Conservation (phyloP, 179 eudicot genomes). For the Silene noctiflora region DNA sequence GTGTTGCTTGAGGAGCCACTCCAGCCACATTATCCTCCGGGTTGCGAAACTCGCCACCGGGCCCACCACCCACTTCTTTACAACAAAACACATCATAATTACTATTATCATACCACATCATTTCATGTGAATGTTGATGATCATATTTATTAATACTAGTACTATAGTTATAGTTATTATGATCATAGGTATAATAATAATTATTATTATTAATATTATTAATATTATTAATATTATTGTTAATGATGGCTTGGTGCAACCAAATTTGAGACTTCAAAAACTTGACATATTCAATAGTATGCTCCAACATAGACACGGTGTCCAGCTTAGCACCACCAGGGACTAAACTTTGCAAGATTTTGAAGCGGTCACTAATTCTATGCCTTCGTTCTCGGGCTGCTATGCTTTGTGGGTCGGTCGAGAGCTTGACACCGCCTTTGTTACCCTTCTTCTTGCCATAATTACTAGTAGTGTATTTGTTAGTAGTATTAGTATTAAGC, state of each 20-base stretch:
- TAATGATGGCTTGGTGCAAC: conserved; percentile 51
- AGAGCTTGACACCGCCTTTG: conserved; percentile 40
- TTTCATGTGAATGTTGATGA: conserved; percentile 5
- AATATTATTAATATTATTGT: background rate
- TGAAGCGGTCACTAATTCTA: conserved; percentile 63
- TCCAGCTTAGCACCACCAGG: conserved; percentile 83
- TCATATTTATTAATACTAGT: background rate
- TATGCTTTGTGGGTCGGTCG: conserved; percentile 85
- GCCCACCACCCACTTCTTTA: background rate
- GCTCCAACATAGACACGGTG: conserved; percentile 75
- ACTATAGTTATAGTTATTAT: background rate
- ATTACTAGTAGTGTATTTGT: conserved; percentile 4
- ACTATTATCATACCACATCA: conserved; percentile 8
- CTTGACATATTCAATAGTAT: conserved; percentile 75
- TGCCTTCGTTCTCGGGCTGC: conserved; percentile 80
- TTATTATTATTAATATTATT: background rate
- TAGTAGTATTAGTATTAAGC: no score
- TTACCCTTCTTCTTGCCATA: conserved; percentile 4
- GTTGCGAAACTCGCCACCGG: background rate
- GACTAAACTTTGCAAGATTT: conserved; percentile 61
- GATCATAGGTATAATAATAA: background rate
- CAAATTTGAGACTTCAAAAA: conserved; percentile 61
- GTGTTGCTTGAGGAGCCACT: background rate
- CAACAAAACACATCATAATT: background rate
- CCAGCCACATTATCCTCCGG: background rate